Base-by-base conservation (phyloP, 78 protist species). In the Dictyostelium brefeldianum region DNA sequence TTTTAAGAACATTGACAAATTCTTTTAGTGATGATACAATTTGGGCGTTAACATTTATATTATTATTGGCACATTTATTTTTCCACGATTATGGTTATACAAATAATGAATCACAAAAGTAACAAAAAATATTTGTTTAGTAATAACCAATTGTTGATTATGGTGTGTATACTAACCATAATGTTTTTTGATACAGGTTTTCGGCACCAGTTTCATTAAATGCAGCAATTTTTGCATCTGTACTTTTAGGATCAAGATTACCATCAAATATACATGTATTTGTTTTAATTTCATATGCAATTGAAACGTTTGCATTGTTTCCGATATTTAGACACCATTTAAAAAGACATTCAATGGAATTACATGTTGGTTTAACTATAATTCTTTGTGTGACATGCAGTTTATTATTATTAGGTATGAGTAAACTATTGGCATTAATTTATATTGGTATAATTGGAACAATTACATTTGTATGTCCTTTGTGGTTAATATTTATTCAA, bases 211-310 rank as follows among this genome's bases (percentile, higher is more conserved):
- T 91, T 10, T 95, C 97, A 20, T 65, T 95, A 27, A 95, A 95
- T 80, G 96, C 97, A 12, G 97, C 97, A 18, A 92, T 91, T 17
- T 95, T 95, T 54, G 96, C 96, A 50, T 90, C 97, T 15, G 97
- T 95, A 4, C 83, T 95, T 11, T 78, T 95, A 12, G 96, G 94
- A 29, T 95, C 97, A 18, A 80, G 97, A 75, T 50, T 95, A 15
- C 77, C 92, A 25, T 92, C 96, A 36, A 80, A 71, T 51, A 69
- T 89, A 11, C 95, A 90, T 73, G 97, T 95, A 20, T 92, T 95
- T 75, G 96, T 90, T 47, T 62, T 95, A 36, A 78, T 95, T 59
- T 47, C 95, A 5, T 75, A 77, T 71, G 75, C 97, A 18, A 84
- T 95, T 25, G 77, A 91, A 77, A 64, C 78, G 1, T 92, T 95